These are phyloP conservation scores for Lojkania enalia DNA, from an alignment of 2,329 filamentous ascomycete species.

Conservation along the genomic window DNA sequence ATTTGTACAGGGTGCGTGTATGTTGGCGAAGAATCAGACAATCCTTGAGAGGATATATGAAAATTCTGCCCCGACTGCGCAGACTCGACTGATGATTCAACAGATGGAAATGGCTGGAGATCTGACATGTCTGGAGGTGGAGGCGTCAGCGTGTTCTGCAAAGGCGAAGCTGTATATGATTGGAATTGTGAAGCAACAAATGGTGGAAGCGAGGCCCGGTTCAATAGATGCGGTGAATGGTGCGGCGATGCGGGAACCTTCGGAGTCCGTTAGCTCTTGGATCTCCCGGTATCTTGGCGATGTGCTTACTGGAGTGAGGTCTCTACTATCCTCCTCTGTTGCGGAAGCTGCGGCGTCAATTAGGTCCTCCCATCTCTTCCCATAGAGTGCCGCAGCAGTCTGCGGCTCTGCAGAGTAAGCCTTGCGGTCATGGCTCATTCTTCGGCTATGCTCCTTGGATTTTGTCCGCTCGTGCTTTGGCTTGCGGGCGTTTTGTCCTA, in stretches of 20 bases:
- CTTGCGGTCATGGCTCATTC: constrained; percentile 75
- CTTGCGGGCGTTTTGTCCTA: constrained; percentile 76
- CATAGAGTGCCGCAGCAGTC: constrained; percentile 69
- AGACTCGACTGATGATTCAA: constrained; percentile 74
- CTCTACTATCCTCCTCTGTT: constrained; percentile 85
- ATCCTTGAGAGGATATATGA: constrained; percentile 57
- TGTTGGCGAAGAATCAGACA: constrained; percentile 64
- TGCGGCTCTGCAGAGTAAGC: constrained; percentile 84
- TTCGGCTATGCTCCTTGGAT: constrained; percentile 74
- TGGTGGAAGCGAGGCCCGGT: constrained; percentile 65
- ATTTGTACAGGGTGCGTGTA: constrained; percentile 68
- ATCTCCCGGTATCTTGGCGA: constrained; percentile 10
- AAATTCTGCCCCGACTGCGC: constrained; percentile 73
- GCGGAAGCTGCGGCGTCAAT: constrained; percentile 93
- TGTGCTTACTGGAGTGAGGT: constrained; percentile 78
- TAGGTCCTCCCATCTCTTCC: constrained; percentile 93
- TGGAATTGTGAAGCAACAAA: constrained; percentile 56
- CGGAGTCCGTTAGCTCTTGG: constrained; percentile 23
- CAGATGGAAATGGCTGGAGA: constrained; percentile 79
- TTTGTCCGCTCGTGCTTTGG: constrained; percentile 79
- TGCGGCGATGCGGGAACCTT: constrained; percentile 56
- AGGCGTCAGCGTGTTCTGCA: constrained; percentile 88
- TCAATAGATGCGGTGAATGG: constrained; percentile 54
- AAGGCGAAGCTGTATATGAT: constrained; percentile 83
- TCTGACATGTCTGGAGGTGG: constrained; percentile 58